Conservation (phyloP, 2,329 filamentous ascomycete species). For the Lecanicillium sp. region DNA sequence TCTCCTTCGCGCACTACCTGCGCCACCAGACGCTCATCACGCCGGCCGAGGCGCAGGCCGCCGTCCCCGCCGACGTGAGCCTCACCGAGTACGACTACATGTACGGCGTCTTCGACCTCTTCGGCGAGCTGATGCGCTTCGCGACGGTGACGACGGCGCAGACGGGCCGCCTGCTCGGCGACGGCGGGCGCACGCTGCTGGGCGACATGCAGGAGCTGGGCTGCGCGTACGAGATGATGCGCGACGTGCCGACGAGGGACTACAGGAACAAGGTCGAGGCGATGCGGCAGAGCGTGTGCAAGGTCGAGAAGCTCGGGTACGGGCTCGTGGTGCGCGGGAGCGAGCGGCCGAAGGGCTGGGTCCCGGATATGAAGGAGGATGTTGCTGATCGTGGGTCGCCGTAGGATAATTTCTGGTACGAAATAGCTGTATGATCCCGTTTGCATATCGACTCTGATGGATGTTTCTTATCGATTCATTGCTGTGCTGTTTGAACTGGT, state of each 20-base stretch:
- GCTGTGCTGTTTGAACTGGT: not conserved
- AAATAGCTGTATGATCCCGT: too few species aligned
- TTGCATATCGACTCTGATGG: not conserved
- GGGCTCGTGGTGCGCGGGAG: conserved; percentile 80
- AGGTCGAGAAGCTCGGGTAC: conserved; percentile 89
- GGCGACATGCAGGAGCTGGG: conserved; percentile 75
- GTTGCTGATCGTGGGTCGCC: conserved; percentile 25
- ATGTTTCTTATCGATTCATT: not conserved
- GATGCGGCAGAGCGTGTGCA: conserved; percentile 83
- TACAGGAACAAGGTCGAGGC: conserved; percentile 76
- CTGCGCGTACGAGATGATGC: conserved; percentile 68
- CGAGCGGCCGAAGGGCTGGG: conserved; percentile 86
- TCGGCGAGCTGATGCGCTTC: conserved; percentile 95
- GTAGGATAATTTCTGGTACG: too few species aligned
- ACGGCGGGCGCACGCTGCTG: conserved; percentile 54
- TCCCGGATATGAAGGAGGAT: conserved; percentile 62
- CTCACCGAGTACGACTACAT: conserved; percentile 81
- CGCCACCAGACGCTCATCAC: conserved; percentile 68
- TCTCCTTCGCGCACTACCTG: conserved; percentile 86
- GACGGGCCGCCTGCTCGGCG: conserved; percentile 47
- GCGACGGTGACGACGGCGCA: conserved; percentile 84
- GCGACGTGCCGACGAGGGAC: conserved; percentile 49
- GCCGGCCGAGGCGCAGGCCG: conserved; percentile 50
- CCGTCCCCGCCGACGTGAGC: conserved; percentile 47
- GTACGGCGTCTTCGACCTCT: conserved; percentile 86